phyloP scores from a whole-genome alignment of 2,329 filamentous ascomycete species.

The Ampelomyces quisqualis region DNA sequence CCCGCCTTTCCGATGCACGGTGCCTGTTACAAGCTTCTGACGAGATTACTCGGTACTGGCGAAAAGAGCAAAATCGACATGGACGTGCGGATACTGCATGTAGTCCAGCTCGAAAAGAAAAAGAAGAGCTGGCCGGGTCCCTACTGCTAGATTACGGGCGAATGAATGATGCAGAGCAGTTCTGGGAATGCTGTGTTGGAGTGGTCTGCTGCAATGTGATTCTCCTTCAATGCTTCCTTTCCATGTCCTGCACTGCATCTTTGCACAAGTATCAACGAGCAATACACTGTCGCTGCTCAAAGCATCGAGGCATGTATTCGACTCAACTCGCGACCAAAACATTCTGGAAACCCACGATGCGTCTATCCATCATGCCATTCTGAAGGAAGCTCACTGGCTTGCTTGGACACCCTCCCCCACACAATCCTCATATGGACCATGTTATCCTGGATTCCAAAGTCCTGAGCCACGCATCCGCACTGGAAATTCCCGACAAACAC shows the following conservation, averaged over 20 bases:
- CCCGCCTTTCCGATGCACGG: slow-evolving; percentile 22
- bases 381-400: slow-evolving; percentile 13
- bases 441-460: not conserved
- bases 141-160: slow-evolving; percentile 19
- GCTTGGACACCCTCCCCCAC: slow-evolving; percentile 9
- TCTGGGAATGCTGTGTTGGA: slow-evolving; percentile 19
- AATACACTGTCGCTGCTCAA: slow-evolving; percentile 13
- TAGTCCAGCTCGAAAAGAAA: slow-evolving; percentile 5
- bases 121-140: slow-evolving; percentile 1
- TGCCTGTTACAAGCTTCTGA: slow-evolving; percentile 19
- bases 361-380: slow-evolving; percentile 14
- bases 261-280: slow-evolving; percentile 7
- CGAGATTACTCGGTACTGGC: slow-evolving; percentile 9
- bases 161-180: slow-evolving; percentile 5
- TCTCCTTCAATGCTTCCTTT: slow-evolving; percentile 14
- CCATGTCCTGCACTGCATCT: slow-evolving; percentile 12
- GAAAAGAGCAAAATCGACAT: slow-evolving; percentile 10
- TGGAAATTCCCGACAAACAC: slow-evolving; percentile 1
- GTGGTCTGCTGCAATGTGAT: slow-evolving; percentile 15
- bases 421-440: slow-evolving; percentile 12
- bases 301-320: slow-evolving; percentile 14
- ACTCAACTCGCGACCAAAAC: slow-evolving; percentile 3
- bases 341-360: slow-evolving; percentile 21
- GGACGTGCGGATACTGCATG: slow-evolving; percentile 17
- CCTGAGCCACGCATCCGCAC: slow-evolving; percentile 7